Evolutionary conservation across 345 rosid species (phyloP).

Genomic region (Combretum micranthum): DNA sequence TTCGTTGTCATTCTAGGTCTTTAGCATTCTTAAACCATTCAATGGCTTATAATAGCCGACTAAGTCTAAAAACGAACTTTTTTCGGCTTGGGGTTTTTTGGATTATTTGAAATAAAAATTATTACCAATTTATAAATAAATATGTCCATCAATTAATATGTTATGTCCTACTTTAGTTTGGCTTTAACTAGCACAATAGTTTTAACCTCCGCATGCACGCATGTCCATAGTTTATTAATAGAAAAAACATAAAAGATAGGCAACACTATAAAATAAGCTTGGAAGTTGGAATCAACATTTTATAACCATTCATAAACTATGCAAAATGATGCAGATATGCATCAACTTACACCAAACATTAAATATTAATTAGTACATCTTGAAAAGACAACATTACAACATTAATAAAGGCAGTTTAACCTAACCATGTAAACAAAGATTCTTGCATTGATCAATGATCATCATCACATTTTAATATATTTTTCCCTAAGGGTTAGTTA

Average conservation of each 20-base stretch:
- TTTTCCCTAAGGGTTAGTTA: constrained; percentile 9
- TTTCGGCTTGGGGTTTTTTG: too few species aligned
- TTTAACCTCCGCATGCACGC: constrained; percentile 6
- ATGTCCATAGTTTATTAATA: neutral
- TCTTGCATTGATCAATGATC: neutral
- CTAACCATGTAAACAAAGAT: constrained; percentile 2
- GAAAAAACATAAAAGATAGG: neutral
- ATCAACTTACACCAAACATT: constrained; percentile 18
- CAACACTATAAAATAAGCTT: neutral
- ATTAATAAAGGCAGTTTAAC: constrained; percentile 5
- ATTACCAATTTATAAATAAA: too few species aligned
- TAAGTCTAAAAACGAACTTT: too few species aligned
- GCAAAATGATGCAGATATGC: constrained; percentile 18
- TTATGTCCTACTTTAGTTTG: neutral
- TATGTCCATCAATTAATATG: too few species aligned
- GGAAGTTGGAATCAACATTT: constrained; percentile 5
- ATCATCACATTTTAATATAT: neutral
- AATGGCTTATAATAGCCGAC: too few species aligned
- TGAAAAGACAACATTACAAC: constrained; percentile 4
- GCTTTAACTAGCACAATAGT: neutral
- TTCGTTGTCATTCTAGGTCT: neutral
- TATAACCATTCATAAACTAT: constrained; percentile 3
- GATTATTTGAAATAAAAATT: too few species aligned
- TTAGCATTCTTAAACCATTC: too few species aligned
- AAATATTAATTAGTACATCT: constrained; percentile 6